These are phyloP conservation scores for Venturiaceae sp. DNA, from an alignment of 2,329 filamentous ascomycete species.

Conservation along the genomic window DNA sequence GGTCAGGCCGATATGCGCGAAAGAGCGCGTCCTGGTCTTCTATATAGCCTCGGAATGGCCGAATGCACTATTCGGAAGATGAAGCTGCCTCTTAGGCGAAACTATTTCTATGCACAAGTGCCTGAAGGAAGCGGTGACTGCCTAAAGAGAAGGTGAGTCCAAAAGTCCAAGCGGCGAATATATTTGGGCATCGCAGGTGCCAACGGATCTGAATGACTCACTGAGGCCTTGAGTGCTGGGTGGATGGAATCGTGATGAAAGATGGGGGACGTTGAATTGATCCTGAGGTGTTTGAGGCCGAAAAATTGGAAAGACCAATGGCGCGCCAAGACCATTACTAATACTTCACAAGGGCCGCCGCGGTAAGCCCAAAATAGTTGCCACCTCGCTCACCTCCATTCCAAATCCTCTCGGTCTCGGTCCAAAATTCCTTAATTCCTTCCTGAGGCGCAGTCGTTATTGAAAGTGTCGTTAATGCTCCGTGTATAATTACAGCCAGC, in stretches of 20 bases:
- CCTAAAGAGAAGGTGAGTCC: not conserved
- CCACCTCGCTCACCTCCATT: not conserved
- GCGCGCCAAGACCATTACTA: too few species aligned
- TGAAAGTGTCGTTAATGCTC: too few species aligned
- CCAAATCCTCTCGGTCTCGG: not conserved
- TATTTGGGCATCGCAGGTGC: not conserved
- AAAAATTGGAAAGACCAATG: too few species aligned
- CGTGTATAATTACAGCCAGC: too few species aligned
- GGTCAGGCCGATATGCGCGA: not conserved
- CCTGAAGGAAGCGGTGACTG: not conserved
- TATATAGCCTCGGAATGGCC: slow-evolving; percentile 1
- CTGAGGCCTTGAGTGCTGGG: not conserved
- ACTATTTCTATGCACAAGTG: not conserved
- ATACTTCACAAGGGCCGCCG: too few species aligned
- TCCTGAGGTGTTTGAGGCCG: not conserved
- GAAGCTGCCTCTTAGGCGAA: not conserved
- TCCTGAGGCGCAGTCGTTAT: not conserved
- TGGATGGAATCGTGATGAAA: not conserved
- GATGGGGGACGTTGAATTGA: not conserved
- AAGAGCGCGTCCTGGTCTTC: not conserved
- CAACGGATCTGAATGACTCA: not conserved
- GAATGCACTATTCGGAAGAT: not conserved
- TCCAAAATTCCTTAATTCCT: not conserved
- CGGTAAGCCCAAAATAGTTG: too few species aligned
- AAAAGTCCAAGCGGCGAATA: not conserved